These are phyloP conservation scores for Cenchrus americanus DNA, from an alignment of 176 grass and related monocot genomes.

Conservation along the genomic window DNA sequence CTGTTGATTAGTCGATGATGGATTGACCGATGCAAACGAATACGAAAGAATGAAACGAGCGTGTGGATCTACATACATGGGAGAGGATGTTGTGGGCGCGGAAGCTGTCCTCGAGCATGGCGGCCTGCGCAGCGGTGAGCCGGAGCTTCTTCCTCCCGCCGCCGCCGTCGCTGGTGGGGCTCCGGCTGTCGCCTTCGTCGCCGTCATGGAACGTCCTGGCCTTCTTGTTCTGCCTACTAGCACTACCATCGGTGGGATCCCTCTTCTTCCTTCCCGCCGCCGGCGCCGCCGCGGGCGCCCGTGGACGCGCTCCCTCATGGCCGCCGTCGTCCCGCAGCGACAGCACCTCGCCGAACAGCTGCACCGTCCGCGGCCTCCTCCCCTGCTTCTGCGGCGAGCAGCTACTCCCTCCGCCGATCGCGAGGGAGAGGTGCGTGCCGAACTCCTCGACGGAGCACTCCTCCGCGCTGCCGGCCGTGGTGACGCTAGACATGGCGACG, in stretches of 20 bases:
- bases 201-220: background rate
- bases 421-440: constrained; percentile 46
- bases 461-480: constrained; percentile 34
- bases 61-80: constrained; percentile 27
- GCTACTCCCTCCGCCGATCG: background rate
- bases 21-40: background rate
- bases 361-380: background rate
- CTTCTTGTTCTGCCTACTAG: constrained; percentile 1
- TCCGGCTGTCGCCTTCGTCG: background rate
- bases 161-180: background rate
- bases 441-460: constrained; percentile 13
- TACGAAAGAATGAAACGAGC: no score
- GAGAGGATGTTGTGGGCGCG: constrained; percentile 54
- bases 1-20: background rate
- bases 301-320: no score
- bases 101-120: constrained; percentile 57
- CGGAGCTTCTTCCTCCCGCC: constrained; percentile 60
- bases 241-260: no score
- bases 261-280: background rate
- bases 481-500: constrained; percentile 49
- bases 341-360: constrained; percentile 37
- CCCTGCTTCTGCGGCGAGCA: no score
- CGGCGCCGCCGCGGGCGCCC: background rate
- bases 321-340: background rate
- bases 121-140: constrained; percentile 48